Evolutionary conservation across 257 asterid species (phyloP).

Genomic region (Solanum medicagineum): DNA sequence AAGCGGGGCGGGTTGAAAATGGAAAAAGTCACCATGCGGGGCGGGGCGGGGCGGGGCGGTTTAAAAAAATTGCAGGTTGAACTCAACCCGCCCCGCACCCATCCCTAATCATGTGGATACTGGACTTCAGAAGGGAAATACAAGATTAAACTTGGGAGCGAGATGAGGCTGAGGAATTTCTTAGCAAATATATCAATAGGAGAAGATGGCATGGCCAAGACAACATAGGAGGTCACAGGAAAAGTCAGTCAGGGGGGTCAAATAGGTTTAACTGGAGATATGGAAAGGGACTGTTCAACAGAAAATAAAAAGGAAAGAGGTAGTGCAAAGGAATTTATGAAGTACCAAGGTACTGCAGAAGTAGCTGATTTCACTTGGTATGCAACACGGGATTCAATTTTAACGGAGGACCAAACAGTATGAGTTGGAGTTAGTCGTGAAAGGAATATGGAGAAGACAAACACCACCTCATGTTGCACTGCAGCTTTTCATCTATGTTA

Average conservation of each 20-base stretch:
- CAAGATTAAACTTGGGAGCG: neutral
- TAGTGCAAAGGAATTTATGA: neutral
- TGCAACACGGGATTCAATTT: neutral
- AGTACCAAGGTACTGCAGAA: neutral
- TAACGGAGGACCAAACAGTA: neutral
- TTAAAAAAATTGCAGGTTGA: too few relatives aligned
- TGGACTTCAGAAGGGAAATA: too few relatives aligned
- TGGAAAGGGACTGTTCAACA: neutral
- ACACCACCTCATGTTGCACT: neutral
- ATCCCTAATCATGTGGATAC: too few relatives aligned
- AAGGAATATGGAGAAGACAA: neutral
- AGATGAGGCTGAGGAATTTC: neutral
- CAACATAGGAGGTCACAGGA: neutral
- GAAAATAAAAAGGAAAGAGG: neutral
- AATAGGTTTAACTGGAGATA: neutral
- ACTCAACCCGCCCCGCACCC: too few relatives aligned
- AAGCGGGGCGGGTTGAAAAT: too few relatives aligned
- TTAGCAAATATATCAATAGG: neutral
- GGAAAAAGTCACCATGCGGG: too few relatives aligned
- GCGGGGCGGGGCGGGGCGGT: too few relatives aligned
- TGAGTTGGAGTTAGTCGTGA: neutral
- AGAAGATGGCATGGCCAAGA: neutral
- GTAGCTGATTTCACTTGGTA: neutral
- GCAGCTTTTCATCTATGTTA: neutral
- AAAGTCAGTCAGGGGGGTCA: neutral